Evolutionary conservation across 1,284 basidiomycete species (phyloP).

Genomic region (Rhodotorula sp.): DNA sequence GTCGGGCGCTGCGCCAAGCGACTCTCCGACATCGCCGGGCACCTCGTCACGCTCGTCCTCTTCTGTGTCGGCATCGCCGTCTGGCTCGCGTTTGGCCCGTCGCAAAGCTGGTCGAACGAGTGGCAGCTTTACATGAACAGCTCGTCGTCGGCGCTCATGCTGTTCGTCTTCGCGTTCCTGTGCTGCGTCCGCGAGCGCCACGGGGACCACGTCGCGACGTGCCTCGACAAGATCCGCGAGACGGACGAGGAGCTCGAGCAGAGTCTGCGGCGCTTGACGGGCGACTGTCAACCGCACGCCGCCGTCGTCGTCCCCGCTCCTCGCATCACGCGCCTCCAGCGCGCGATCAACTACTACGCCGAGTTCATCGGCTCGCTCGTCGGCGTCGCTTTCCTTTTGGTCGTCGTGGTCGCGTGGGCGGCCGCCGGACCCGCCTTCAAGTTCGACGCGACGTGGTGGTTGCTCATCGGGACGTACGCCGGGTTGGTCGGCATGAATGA

Average conservation of each 20-base stretch:
- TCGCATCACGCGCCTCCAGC: not conserved
- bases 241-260: not conserved
- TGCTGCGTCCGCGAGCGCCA: slow-evolving; percentile 3
- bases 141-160: slow-evolving; percentile 4
- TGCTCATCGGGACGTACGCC: not conserved
- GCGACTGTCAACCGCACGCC: not conserved
- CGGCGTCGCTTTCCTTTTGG: not conserved
- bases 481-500: not conserved
- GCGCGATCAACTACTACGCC: slow-evolving; percentile 2
- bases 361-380: not conserved
- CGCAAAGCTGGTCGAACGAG: not conserved
- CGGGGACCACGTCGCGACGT: not conserved
- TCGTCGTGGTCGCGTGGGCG: not conserved
- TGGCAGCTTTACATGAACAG: slow-evolving; percentile 6
- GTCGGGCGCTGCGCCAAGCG: not conserved
- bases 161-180: not conserved
- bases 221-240: not conserved
- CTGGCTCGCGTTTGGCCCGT: not conserved
- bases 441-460: slow-evolving; percentile 1
- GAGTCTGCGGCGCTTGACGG: not conserved
- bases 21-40: not conserved
- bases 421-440: not conserved
- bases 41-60: not conserved
- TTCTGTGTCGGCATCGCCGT: slow-evolving; percentile 1
- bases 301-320: not conserved